phyloP scores from a whole-genome alignment of 2,329 filamentous ascomycete species.

The Cylindrodendrum hubeiense region DNA sequence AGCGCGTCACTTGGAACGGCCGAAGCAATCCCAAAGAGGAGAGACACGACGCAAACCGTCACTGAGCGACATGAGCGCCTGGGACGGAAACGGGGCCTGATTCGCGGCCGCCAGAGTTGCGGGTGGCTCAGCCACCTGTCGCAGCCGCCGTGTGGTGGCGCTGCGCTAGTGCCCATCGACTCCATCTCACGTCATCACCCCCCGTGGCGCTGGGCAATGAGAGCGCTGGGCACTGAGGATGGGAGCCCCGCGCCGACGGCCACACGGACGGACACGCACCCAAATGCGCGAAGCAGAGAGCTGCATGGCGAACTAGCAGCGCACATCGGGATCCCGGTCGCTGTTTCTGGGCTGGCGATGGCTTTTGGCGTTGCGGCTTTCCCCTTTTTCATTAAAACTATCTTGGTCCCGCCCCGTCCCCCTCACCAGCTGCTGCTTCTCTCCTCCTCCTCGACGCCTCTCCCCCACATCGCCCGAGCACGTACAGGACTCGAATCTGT shows the following conservation, averaged over 20 bases:
- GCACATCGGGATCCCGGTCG: background rate
- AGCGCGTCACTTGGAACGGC: background rate
- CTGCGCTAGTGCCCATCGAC: background rate
- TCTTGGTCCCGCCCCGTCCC: too few relatives aligned
- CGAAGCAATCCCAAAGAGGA: background rate
- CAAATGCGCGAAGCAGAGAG: background rate
- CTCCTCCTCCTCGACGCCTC: background rate
- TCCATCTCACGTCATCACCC: slow-evolving; percentile 42
- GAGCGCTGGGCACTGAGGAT: too few relatives aligned
- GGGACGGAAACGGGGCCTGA: background rate
- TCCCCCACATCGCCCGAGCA: background rate
- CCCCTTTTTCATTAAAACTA: too few relatives aligned
- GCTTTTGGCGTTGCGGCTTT: too few relatives aligned
- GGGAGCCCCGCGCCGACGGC: too few relatives aligned
- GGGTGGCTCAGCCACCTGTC: slow-evolving; percentile 15
- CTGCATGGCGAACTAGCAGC: background rate
- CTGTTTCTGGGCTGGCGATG: background rate
- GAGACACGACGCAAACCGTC: background rate
- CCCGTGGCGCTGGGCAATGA: slow-evolving; percentile 28
- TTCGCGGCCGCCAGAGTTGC: background rate
- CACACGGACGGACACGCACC: too few relatives aligned
- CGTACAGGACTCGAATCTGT: background rate
- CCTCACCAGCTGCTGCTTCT: background rate
- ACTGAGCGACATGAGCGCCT: background rate
- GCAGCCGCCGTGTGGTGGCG: background rate